These are phyloP conservation scores for Thermoascus crustaceus DNA, from an alignment of 2,329 filamentous ascomycete genomes.

Conservation along the genomic window DNA sequence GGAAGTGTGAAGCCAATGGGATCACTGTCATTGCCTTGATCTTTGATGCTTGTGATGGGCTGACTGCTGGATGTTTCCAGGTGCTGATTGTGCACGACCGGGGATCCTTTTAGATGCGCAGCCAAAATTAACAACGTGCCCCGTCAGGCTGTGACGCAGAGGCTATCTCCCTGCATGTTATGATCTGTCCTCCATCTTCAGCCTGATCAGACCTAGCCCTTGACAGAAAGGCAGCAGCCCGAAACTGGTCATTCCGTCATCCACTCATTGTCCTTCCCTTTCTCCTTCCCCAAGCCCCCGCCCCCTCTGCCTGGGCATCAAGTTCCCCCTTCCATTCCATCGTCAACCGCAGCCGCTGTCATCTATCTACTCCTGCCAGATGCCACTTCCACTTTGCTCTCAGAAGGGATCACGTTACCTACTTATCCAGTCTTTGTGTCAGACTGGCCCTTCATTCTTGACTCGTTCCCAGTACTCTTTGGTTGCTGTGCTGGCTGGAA, in stretches of 20 bases:
- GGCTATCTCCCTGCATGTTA: neutral
- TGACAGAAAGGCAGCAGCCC: neutral
- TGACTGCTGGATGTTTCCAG: too few relatives aligned
- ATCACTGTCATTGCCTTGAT: too few relatives aligned
- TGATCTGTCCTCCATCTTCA: neutral
- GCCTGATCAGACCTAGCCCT: neutral
- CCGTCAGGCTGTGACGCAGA: slow-evolving; percentile 1
- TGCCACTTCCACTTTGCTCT: neutral
- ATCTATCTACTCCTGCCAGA: neutral
- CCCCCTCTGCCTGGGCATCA: neutral
- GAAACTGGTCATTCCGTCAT: neutral
- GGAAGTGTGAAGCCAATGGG: too few relatives aligned
- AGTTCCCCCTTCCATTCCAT: neutral
- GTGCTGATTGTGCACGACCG: neutral
- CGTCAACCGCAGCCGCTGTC: neutral
- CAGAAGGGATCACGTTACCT: too few relatives aligned
- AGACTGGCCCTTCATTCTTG: too few relatives aligned
- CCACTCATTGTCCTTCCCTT: neutral
- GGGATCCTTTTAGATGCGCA: neutral
- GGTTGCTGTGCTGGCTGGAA: too few relatives aligned
- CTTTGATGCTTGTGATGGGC: too few relatives aligned
- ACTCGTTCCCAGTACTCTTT: too few relatives aligned
- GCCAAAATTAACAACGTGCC: slow-evolving; percentile 2
- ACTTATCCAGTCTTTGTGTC: too few relatives aligned
- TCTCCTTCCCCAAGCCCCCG: neutral